These are phyloP conservation scores for Sugiyamaella sp. DNA, from an alignment of 1,139 yeast genomes.

Conservation along the genomic window DNA sequence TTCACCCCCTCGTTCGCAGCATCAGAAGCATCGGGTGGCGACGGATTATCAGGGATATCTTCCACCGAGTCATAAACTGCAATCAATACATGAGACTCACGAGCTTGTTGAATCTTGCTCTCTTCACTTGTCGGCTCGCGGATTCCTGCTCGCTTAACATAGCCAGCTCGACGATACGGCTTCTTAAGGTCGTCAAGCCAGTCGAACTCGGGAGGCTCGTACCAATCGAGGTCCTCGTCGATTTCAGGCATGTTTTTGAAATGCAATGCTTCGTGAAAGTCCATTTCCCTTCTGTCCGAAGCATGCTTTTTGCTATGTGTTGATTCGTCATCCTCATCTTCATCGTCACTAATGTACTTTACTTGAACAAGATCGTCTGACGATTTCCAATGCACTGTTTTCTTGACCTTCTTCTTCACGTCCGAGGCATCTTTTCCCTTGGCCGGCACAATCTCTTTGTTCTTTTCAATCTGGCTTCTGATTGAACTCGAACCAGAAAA, in stretches of 20 bases:
- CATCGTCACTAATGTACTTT: constrained; percentile 47
- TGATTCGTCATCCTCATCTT: constrained; percentile 36
- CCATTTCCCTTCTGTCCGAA: constrained; percentile 36
- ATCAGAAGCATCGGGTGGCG: constrained; percentile 33
- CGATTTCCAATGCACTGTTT: constrained; percentile 42
- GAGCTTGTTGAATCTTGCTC: constrained; percentile 33
- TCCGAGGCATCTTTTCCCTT: constrained; percentile 12
- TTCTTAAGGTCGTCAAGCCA: constrained; percentile 25
- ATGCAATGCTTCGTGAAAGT: constrained; percentile 40
- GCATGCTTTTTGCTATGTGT: constrained; percentile 26
- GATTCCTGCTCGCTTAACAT: constrained; percentile 40
- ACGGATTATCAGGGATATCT: constrained; percentile 40
- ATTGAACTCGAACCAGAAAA: constrained; percentile 26
- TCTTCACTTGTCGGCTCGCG: constrained; percentile 36
- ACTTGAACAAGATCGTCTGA: constrained; percentile 47
- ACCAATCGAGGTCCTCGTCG: constrained; percentile 40
- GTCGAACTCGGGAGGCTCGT: constrained; percentile 37
- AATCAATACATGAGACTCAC: constrained; percentile 37
- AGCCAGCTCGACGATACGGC: constrained; percentile 28
- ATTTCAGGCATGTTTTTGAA: constrained; percentile 31
- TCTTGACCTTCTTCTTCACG: constrained; percentile 29
- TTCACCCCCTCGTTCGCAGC: constrained; percentile 11
- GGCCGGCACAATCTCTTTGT: constrained; percentile 15
- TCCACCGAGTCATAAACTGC: constrained; percentile 35
- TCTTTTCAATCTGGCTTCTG: constrained; percentile 26